Evolutionary conservation across 2,329 filamentous ascomycete species (phyloP), one percentile per base, ranked within the genome.

Genomic region (Cordyceps cateniannulata): DNA sequence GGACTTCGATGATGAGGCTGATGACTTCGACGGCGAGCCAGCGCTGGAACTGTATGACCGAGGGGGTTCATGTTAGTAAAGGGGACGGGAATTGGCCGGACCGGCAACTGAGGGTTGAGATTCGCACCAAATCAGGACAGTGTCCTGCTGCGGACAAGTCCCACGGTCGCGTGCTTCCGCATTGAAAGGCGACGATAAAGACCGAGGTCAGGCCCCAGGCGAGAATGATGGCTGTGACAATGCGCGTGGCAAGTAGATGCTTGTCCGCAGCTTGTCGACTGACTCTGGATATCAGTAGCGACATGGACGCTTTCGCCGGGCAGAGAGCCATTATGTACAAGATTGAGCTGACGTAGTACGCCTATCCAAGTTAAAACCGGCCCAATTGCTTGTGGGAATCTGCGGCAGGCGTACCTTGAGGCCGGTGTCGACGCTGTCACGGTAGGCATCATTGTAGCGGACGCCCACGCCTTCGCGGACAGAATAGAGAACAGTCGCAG

Each of bases 271-370:
- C 56, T 14, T 65, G 48, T 27, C 62, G 53, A 5, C 61, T 62
- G 14, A 65, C 62, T 29, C 64, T 57, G 1, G 63, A 47, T 16
- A 65, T 64, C 24, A 65, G 53, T 10, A 65, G 57, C 12, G 60
- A 63, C 64, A 65, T 65, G 59, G 62, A 62, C 51, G 62, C 59
- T 48, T 65, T 65, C 9, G 64, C 61, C 25, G 48, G 38, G 57
- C 64, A 64, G 20, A 65, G 59, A 1, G 63, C 63, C 14, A 63
- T 20, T 3, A 65, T 63, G 45, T 65, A 65, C 27, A 64, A 20
- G n/a, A 65, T 40, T n/a, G 58, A 61, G 45, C 59, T 52, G 2
- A 56, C 59, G 38, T 62, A 64, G 38, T 61, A 61, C 14, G 52
- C 32, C 64, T 65, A 22, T n/a, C 10, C 8, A 22, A 14, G 44